Evolutionary conservation across 768 basidiomycete species (phyloP).

Genomic region (Pisolithus albus): DNA sequence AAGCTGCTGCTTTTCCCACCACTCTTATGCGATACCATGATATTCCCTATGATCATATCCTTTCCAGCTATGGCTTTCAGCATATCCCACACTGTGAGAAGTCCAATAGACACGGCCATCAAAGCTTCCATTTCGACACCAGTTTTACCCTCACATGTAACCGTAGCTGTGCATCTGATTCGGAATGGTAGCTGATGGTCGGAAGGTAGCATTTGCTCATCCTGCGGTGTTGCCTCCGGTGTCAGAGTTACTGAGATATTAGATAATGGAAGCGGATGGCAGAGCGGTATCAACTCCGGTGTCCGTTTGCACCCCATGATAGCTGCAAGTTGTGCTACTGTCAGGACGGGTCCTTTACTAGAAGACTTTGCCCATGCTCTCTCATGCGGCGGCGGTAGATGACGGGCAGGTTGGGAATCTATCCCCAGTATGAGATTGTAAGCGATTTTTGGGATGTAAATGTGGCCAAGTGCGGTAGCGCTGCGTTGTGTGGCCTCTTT

Average conservation of each 20-base stretch:
- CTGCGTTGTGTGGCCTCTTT: slow-evolving; percentile 57
- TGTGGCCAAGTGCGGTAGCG: slow-evolving; percentile 71
- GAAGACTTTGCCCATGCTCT: slow-evolving; percentile 44
- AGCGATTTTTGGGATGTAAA: slow-evolving; percentile 58
- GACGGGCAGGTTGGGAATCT: slow-evolving; percentile 2
- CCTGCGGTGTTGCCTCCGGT: slow-evolving; percentile 31
- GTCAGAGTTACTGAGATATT: slow-evolving; percentile 59
- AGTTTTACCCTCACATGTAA: slow-evolving; percentile 72
- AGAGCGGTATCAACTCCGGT: slow-evolving; percentile 76
- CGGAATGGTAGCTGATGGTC: slow-evolving; percentile 30
- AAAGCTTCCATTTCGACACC: slow-evolving; percentile 94
- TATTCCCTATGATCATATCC: slow-evolving; percentile 73
- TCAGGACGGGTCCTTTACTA: slow-evolving; percentile 64
- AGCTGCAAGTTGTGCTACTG: slow-evolving; percentile 75
- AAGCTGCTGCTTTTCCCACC: slow-evolving; percentile 78
- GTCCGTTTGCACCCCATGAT: slow-evolving; percentile 88
- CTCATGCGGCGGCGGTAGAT: slow-evolving; percentile 14
- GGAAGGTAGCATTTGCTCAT: not conserved
- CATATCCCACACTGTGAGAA: slow-evolving; percentile 91
- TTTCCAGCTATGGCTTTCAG: slow-evolving; percentile 84
- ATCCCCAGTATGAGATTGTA: slow-evolving; percentile 52
- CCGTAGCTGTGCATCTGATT: slow-evolving; percentile 60
- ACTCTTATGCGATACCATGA: slow-evolving; percentile 58
- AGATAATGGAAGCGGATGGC: slow-evolving; percentile 74
- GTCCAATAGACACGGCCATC: slow-evolving; percentile 70